A percentile compares a stretch with the other conserved stretches of the same genome.
Conservation (phyloP, 169 alveolate genomes). For the Babesia caballi region DNA sequence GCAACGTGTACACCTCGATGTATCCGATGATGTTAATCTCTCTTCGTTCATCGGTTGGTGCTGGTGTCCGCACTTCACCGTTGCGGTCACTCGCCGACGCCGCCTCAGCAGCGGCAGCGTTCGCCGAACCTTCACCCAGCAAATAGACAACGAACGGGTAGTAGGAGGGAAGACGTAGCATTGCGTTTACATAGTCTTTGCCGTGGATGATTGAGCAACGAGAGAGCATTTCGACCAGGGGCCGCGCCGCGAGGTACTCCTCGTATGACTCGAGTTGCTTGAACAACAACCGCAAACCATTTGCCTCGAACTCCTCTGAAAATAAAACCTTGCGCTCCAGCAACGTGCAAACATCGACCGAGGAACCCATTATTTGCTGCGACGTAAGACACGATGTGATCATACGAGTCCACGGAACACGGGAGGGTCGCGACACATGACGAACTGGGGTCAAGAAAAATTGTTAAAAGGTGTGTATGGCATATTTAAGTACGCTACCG, state of each 20-base stretch:
- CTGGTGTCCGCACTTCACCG: not conserved
- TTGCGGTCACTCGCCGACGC: not conserved
- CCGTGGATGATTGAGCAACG: conserved; percentile 17
- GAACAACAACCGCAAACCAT: conserved; percentile 16
- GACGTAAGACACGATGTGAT: too few relatives aligned
- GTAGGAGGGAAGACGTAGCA: conserved; percentile 36
- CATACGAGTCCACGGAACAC: not conserved
- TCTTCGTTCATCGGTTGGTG: too few relatives aligned
- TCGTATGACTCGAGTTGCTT: conserved; percentile 54
- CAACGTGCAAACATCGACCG: not conserved
- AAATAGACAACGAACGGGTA: conserved; percentile 51
- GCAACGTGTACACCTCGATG: conserved; percentile 68
- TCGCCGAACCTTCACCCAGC: not conserved
- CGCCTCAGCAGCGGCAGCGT: not conserved
- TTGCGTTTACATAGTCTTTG: conserved; percentile 25
- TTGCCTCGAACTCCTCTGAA: not conserved
- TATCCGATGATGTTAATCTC: conserved; percentile 60
- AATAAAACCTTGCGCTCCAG: not conserved
- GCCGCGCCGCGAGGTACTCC: conserved; percentile 48
- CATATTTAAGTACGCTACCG: too few relatives aligned
- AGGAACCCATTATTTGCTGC: not conserved
- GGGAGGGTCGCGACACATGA: not conserved
- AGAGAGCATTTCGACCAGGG: conserved; percentile 43
- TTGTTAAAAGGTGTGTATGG: too few relatives aligned
- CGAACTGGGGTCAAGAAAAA: not conserved